Base-by-base conservation (phyloP, 2,329 filamentous ascomycete species). In the Coniochaeta ligniaria region DNA sequence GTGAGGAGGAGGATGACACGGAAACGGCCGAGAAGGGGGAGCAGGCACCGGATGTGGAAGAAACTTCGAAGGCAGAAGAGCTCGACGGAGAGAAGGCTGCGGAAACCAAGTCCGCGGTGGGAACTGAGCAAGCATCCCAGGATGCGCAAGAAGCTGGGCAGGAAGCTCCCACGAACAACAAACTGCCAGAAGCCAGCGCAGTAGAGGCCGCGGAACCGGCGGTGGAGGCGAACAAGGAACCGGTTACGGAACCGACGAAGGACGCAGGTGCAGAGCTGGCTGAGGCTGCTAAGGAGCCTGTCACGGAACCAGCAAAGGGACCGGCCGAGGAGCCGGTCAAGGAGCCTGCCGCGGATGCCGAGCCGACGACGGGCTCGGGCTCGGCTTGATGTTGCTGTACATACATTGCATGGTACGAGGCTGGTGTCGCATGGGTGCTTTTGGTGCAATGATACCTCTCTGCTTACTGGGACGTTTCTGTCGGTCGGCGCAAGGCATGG, bases 371-470 rank as follows among this genome's bases (percentile, higher is more conserved):
- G 11, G 35, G 35, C 8, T 36, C 35, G 8, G n/a, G 7, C 7
- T 5, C 22, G 2, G 14, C 9, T 7, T 52, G 47, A 31, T n/a
- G 6, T 52, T 9, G 11, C 22, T 52, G 47, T 52, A 52, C 47
- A 52, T 31, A 28, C 31, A 52, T n/a, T 12, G 26, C 26, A 47
- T 47, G 2, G 20, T 5, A 26, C 2, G 14, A 5, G 43, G 4
- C 43, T 6, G 43, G 43, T 47, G 43, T 26, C 43, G 22, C 43
- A 47, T 17, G 22, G 47, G 22, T 52, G 47, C 3, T 47, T 52
- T 52, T n/a, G 24, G 47, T 52, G 47, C 47, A 52, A 52, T 52
- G 47, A 52, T 52, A 52, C 47, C 47, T 52, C 24, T 52, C 47
- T 52, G 22, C 47, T 52, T 52, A 52, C 26, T 52, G 47, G 47